Base-by-base conservation (phyloP, 2,329 filamentous ascomycete species). In the Daldinia eschscholtzii region DNA sequence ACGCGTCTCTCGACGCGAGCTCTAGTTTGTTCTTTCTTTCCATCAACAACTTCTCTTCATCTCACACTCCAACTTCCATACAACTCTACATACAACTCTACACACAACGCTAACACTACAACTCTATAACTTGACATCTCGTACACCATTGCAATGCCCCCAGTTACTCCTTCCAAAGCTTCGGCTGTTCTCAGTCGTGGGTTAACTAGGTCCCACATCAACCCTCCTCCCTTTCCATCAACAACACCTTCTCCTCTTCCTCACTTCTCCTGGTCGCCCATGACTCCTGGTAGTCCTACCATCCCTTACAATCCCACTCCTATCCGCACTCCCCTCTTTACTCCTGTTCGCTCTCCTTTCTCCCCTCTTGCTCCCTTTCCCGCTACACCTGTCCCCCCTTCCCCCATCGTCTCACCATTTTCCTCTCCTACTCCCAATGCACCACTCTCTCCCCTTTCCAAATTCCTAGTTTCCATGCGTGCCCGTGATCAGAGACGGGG, bases 151-250 rank as follows among this genome's bases (percentile, higher is more conserved):
- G 3, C 66, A 67, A 71, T 71, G 70, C 57, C 55, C 18, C 20
- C 44, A 4, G 48, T 61, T 23, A 65, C 64, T 42, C 58, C 67
- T 42, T 58, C 59, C 18, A 69, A 65, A 65, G 56, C 52, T 58
- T 70, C 70, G 70, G 70, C 70, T 70, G 63, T 58, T 70, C 58
- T 67, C 67, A 70, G 70, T 71, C 70, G 70, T 71, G 70, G 70
- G 70, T 52, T 70, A 70, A 71, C 58, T 71, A 35, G 61, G 70
- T 71, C 70, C 70, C 70, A 70, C 70, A 67, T 18, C 39, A 55
- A 53, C 41, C 23, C 48, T 30, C 41, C 57, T 28, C 61, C 46
- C 61, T 6, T 67, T 42, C 42, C 48, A 35, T 35, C 10, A 35
- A 2, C 30, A 44, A 55, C 46, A 28, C 44, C 44, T 23, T 56